Percentiles rank a stretch among this genome's conserved stretches.
Evolutionary conservation across 192 early-diverging fungal species (phyloP).

Genomic region (Rhizophagus sp.): DNA sequence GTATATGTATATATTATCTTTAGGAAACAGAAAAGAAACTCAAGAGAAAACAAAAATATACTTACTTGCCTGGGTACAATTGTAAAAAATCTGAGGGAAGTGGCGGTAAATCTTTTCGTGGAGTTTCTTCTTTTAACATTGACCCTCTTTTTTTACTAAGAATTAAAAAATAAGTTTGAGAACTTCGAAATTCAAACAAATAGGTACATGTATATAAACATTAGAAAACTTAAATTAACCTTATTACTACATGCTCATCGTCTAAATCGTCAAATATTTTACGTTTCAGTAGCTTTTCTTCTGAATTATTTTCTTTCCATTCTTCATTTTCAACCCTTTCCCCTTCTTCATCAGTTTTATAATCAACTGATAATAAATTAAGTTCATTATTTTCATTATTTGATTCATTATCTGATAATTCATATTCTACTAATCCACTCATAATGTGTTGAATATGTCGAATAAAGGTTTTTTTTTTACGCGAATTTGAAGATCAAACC

Average conservation of each 20-base stretch:
- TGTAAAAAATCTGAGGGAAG: conserved; percentile 4
- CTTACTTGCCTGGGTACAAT: conserved; percentile 4
- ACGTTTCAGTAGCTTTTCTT: not conserved
- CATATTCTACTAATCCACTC: conserved; percentile 4
- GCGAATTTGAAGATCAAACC: not conserved
- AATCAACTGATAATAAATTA: not conserved
- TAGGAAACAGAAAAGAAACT: not conserved
- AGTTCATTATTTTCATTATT: not conserved
- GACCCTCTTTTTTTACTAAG: not conserved
- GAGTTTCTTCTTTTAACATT: not conserved
- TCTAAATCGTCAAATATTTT: not conserved
- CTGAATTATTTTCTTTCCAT: not conserved
- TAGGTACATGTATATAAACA: not conserved
- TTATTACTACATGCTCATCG: not conserved
- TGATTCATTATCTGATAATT: not conserved
- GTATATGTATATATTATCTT: not conserved
- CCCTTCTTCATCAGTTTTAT: not conserved
- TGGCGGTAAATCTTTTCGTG: not conserved
- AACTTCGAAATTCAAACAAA: not conserved
- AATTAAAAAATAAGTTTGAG: too few species aligned
- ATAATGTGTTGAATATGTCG: not conserved
- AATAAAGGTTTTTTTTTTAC: not conserved
- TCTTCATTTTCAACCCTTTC: not conserved
- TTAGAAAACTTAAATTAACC: not conserved
- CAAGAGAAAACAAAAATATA: too few species aligned